Evolutionary conservation across 331 rosid species (phyloP), one percentile per base, ranked within the genome.

Genomic region (Malus hybrid): DNA sequence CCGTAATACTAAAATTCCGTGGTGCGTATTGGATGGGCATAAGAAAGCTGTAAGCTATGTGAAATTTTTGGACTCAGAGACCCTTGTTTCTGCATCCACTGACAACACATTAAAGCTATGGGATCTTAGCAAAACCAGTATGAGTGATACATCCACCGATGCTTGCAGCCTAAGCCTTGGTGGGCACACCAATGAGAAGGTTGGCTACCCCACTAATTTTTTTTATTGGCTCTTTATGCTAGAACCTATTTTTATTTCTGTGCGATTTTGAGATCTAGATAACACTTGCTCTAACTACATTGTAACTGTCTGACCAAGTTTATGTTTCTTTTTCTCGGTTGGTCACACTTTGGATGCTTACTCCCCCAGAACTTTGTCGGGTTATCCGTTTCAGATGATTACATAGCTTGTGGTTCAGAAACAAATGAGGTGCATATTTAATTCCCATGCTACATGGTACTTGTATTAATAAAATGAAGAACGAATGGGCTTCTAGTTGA

Each of bases 401-500:
- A 95, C 76, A 89, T 95, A 63, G 87, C 97, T 13, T 95, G 99
- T 60, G 99, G 99, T 80, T 94, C 99, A 77, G 99, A 94, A 88
- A 87, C 97, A 72, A 94, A 94, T 70, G 97, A 94, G 96, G 97
- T 94, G 88, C 63, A 63, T 71, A 22, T 20, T 56, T 36, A 34
- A 15, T 33, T 48, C 65, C 42, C 56, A 5, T 81, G 74, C 68
- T 29, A 70, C 28, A 19, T 70, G 19, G 62, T n/a, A 28, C 39
- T 8, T 48, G 33, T 64, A 80, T 12, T 52, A 19, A 42, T 42
- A n/a, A 61, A 50, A 55, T 61, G 7, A n/a, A 48, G 26, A 18
- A 20, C 19, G 33, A 67, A 44, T 16, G 18, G 28, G 10, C 63
- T 57, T 69, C 34, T 52, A 42, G 20, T 67, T 58, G 66, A 57